Evolutionary conservation across 2,329 filamentous ascomycete genomes (phyloP).

Genomic region (Aspergillus proliferans): DNA sequence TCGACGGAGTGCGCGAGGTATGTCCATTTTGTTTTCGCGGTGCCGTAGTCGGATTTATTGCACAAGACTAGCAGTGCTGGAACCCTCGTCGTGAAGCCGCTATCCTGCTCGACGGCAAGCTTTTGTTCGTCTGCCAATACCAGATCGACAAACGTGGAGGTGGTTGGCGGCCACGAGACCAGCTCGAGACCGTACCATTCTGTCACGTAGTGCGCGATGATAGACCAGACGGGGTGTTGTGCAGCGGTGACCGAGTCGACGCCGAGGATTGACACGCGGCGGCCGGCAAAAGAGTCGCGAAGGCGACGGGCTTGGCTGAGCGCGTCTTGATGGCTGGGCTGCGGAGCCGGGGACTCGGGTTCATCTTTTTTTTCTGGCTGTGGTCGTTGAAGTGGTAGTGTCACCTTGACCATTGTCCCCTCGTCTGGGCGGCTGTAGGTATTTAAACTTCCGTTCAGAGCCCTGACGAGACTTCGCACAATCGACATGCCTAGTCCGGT

Average conservation of each 20-base stretch:
- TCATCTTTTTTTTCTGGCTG: slow-evolving; percentile 14
- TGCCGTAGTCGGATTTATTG: slow-evolving; percentile 30
- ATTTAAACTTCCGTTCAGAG: slow-evolving; percentile 54
- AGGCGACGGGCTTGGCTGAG: slow-evolving; percentile 18
- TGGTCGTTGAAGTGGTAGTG: slow-evolving; percentile 36
- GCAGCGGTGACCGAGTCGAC: slow-evolving; percentile 13
- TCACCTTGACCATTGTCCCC: slow-evolving; percentile 52
- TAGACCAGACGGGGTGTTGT: slow-evolving; percentile 19
- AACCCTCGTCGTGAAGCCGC: slow-evolving; percentile 10
- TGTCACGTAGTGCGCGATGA: slow-evolving; percentile 26
- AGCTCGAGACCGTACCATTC: slow-evolving; percentile 33
- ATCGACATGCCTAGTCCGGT: slow-evolving; percentile 57
- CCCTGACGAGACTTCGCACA: slow-evolving; percentile 55
- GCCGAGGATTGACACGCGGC: slow-evolving; percentile 25
- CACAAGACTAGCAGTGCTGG: slow-evolving; percentile 34
- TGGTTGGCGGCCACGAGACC: slow-evolving; percentile 21
- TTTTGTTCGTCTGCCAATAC: slow-evolving; percentile 29
- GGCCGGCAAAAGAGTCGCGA: slow-evolving; percentile 18
- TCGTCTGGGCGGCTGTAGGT: slow-evolving; percentile 49
- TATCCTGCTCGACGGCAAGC: slow-evolving; percentile 16
- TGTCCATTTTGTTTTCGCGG: slow-evolving; percentile 21
- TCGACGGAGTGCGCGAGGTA: slow-evolving; percentile 29
- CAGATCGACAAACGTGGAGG: slow-evolving; percentile 24
- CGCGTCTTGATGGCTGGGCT: slow-evolving; percentile 13
- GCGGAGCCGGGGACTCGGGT: slow-evolving; percentile 10